phyloP scores from a whole-genome alignment of 352 stramenopile species.

The Pythium grandisporangium region DNA sequence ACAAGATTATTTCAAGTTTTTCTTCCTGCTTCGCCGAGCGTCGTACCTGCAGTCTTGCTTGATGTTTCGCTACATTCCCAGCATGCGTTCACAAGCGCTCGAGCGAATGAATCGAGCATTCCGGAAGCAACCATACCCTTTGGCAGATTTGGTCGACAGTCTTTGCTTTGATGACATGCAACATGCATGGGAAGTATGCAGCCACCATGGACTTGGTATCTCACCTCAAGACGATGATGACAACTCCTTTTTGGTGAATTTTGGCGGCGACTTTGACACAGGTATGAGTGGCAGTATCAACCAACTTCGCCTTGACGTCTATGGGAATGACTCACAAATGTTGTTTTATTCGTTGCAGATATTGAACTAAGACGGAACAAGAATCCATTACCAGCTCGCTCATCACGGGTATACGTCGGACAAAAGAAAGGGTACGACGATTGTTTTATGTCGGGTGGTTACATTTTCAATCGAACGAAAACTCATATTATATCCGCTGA shows the following conservation, averaged over 20 bases:
- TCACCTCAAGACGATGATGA: slow-evolving; percentile 30
- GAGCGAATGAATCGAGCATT: slow-evolving; percentile 77
- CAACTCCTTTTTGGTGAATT: slow-evolving; percentile 41
- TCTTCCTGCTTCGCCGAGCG: slow-evolving; percentile 56
- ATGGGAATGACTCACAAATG: too few species aligned
- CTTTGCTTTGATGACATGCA: slow-evolving; percentile 81
- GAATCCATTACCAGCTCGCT: slow-evolving; percentile 35
- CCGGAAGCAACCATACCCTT: slow-evolving; percentile 54
- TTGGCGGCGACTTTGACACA: slow-evolving; percentile 71
- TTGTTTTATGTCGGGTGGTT: not conserved
- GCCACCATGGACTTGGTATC: slow-evolving; percentile 57
- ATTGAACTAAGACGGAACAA: slow-evolving; percentile 60
- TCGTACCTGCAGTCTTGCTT: slow-evolving; percentile 82
- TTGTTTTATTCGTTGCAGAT: slow-evolving; percentile 26
- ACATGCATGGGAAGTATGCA: slow-evolving; percentile 51
- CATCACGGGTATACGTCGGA: slow-evolving; percentile 62
- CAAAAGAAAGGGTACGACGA: slow-evolving; percentile 70
- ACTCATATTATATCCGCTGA: too few species aligned
- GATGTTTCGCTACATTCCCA: slow-evolving; percentile 74
- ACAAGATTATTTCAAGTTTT: slow-evolving; percentile 79
- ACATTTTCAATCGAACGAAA: too few species aligned
- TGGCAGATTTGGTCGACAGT: slow-evolving; percentile 47
- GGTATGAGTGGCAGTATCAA: too few species aligned
- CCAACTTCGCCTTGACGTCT: too few species aligned
- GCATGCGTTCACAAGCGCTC: slow-evolving; percentile 56